These are phyloP conservation scores for Aspergillus versicolor DNA, from an alignment of 2,329 filamentous ascomycete species.

Conservation along the genomic window DNA sequence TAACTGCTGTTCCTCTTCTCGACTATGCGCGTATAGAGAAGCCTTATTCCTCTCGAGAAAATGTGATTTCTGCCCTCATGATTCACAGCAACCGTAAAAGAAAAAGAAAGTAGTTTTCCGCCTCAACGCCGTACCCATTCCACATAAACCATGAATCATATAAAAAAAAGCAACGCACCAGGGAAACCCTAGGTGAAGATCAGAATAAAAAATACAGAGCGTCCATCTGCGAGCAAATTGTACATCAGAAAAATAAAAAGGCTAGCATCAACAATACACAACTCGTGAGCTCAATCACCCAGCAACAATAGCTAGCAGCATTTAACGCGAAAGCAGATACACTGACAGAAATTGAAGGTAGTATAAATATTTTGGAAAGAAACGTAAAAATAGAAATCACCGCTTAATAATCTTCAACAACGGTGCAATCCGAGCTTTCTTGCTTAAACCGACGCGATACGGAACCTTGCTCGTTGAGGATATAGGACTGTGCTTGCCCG, in stretches of 20 bases:
- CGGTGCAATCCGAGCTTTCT: constrained; percentile 48
- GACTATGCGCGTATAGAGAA: not conserved
- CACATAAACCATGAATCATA: not conserved
- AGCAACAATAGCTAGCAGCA: not conserved
- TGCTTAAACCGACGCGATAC: constrained; percentile 51
- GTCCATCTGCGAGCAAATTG: not conserved
- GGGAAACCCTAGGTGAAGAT: not conserved
- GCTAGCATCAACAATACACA: not conserved
- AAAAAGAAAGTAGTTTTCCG: not conserved
- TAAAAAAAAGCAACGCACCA: not conserved
- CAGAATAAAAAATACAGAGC: not conserved
- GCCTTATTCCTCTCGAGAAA: not conserved
- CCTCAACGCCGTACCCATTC: not conserved
- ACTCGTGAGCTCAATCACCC: not conserved
- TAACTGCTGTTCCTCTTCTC: not conserved
- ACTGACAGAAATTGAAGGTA: not conserved
- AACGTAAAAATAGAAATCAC: constrained; percentile 1
- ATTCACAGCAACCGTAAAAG: not conserved
- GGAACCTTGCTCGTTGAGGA: constrained; percentile 39
- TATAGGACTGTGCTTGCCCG: constrained; percentile 43
- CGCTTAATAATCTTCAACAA: constrained; percentile 48
- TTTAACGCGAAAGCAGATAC: not conserved
- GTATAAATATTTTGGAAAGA: not conserved
- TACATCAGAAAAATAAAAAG: not conserved
- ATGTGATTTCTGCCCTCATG: not conserved